Conservation (phyloP, 2,329 filamentous ascomycete species). For the Aspergillus ustus region DNA sequence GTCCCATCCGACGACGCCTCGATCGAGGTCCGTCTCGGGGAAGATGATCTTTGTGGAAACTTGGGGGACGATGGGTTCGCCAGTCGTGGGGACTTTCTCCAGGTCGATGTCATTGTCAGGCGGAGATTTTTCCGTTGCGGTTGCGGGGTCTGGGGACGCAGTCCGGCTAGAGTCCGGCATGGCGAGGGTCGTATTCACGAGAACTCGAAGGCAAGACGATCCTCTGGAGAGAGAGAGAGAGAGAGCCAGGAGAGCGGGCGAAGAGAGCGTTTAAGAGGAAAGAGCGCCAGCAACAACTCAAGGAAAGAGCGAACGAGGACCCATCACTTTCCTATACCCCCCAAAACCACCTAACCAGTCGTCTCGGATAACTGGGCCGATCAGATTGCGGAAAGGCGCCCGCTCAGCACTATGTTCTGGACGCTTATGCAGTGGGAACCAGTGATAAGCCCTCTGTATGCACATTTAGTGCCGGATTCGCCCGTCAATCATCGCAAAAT, state of each 20-base stretch:
- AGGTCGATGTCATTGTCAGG: neutral
- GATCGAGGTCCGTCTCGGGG: constrained; percentile 52
- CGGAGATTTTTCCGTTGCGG: neutral
- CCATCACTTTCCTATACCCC: neutral
- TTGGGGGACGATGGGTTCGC: neutral
- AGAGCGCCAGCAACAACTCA: neutral
- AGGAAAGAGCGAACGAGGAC: neutral
- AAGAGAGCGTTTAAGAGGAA: neutral
- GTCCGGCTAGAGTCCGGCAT: neutral
- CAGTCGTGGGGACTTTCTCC: neutral
- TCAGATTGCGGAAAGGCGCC: neutral
- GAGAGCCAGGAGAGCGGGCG: no score
- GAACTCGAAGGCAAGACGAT: neutral
- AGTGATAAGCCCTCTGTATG: neutral
- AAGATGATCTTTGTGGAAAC: constrained; percentile 14
- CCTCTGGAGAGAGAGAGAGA: no score
- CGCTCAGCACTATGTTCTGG: neutral
- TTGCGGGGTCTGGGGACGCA: neutral
- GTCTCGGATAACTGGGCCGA: neutral
- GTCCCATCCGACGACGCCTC: constrained; percentile 65
- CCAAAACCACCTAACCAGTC: neutral
- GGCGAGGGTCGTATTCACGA: neutral
- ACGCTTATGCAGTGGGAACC: neutral
- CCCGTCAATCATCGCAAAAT: neutral
- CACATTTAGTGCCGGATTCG: neutral